These are phyloP conservation scores for Pythium vanterpoolii DNA, from an alignment of 352 stramenopile genomes.

Conservation along the genomic window DNA sequence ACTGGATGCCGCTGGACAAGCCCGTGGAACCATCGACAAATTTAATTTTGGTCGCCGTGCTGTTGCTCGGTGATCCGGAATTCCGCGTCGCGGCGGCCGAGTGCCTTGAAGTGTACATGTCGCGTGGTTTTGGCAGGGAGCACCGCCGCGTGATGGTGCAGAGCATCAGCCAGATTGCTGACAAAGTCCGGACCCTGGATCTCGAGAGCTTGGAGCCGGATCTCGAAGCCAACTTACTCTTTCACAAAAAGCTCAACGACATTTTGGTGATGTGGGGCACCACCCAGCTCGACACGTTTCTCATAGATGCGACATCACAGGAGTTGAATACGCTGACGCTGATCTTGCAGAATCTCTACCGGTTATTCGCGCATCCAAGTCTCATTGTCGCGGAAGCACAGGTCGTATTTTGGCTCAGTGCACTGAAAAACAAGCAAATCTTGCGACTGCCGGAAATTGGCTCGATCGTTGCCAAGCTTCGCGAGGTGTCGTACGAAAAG, in stretches of 20 bases:
- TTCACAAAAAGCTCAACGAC: conserved; percentile 79
- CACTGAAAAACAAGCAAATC: conserved; percentile 68
- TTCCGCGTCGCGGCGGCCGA: conserved; percentile 59
- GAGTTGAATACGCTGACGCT: conserved; percentile 46
- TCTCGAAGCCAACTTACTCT: conserved; percentile 47
- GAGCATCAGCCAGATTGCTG: conserved; percentile 49
- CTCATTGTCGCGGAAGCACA: conserved; percentile 68
- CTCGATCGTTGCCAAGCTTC: conserved; percentile 28
- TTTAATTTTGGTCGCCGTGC: conserved; percentile 57
- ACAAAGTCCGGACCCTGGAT: conserved; percentile 49
- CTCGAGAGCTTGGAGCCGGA: conserved; percentile 41
- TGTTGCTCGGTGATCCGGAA: conserved; percentile 48
- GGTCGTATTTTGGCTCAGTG: conserved; percentile 67
- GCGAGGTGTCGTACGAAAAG: conserved; percentile 67
- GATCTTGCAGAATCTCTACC: conserved; percentile 46
- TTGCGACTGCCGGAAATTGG: conserved; percentile 20
- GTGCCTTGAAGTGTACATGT: conserved; percentile 71
- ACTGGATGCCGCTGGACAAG: conserved; percentile 75
- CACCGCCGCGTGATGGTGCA: conserved; percentile 59
- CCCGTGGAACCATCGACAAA: conserved; percentile 52
- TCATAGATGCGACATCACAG: conserved; percentile 35
- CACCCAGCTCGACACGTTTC: conserved; percentile 58
- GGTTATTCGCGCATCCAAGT: conserved; percentile 63
- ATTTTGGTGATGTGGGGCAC: conserved; percentile 68
- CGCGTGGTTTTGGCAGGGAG: conserved; percentile 68